Evolutionary conservation across 164 flowering plant genomes (phyloP).

Genomic region (Sedum album): DNA sequence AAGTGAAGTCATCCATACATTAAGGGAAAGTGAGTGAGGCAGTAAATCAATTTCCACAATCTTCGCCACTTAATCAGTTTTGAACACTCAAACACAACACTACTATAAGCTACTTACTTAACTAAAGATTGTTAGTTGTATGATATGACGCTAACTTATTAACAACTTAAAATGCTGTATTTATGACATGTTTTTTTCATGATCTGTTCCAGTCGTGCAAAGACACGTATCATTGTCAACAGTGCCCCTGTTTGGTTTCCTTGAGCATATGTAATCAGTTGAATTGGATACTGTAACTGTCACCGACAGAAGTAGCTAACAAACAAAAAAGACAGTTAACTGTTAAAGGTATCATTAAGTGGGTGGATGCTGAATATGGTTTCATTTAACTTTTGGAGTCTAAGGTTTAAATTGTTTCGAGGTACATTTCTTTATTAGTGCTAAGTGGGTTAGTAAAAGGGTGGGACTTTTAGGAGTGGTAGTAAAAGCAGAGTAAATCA

Average conservation of each 20-base stretch:
- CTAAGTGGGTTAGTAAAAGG: neutral
- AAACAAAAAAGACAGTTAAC: slow-evolving; percentile 5
- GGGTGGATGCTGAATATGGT: neutral
- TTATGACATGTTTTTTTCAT: neutral
- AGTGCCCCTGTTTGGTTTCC: neutral
- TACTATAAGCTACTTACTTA: neutral
- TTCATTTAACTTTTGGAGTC: neutral
- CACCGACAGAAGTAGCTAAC: neutral
- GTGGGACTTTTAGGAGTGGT: neutral
- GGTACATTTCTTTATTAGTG: neutral
- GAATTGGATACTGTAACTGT: neutral
- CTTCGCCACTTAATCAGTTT: slow-evolving; percentile 2
- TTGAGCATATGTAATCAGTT: no score
- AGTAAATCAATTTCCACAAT: neutral
- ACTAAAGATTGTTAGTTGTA: neutral
- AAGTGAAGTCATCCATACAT: neutral
- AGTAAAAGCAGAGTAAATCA: neutral
- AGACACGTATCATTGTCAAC: neutral
- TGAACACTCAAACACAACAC: neutral
- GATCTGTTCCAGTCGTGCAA: neutral
- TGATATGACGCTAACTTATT: neutral
- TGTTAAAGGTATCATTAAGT: neutral
- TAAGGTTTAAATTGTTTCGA: neutral
- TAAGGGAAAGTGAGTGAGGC: neutral
- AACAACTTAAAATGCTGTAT: neutral